Evolutionary conservation across 257 asterid species (phyloP).

Genomic region (Penstemon barbatus): DNA sequence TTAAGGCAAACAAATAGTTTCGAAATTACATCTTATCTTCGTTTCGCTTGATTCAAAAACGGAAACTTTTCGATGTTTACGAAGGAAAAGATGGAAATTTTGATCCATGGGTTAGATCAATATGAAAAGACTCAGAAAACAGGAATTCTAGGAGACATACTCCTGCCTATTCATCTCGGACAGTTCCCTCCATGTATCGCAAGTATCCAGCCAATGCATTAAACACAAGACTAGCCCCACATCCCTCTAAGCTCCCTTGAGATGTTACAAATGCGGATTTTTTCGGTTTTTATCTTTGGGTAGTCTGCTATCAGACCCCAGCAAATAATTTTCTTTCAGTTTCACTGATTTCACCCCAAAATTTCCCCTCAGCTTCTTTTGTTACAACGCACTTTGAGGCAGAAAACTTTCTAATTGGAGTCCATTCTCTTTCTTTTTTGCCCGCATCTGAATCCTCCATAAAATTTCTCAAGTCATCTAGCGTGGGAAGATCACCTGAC

Average conservation of each 20-base stretch:
- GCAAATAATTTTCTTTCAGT: slow-evolving; percentile 30
- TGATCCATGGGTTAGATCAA: not conserved
- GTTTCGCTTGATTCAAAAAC: no score
- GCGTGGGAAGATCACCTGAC: slow-evolving; percentile 64
- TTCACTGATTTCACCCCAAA: slow-evolving; percentile 29
- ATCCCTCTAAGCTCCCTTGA: slow-evolving; percentile 68
- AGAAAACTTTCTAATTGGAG: slow-evolving; percentile 36
- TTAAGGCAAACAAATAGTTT: no score
- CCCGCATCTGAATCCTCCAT: slow-evolving; percentile 36
- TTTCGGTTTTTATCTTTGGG: slow-evolving; percentile 49
- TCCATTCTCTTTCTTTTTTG: slow-evolving; percentile 46
- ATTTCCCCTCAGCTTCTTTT: slow-evolving; percentile 37
- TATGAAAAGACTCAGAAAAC: slow-evolving; percentile 18
- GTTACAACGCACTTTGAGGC: slow-evolving; percentile 42
- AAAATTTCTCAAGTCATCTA: slow-evolving; percentile 55
- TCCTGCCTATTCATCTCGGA: slow-evolving; percentile 78
- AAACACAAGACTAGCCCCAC: slow-evolving; percentile 69
- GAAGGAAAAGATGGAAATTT: no score
- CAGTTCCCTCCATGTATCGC: slow-evolving; percentile 88
- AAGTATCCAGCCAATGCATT: slow-evolving; percentile 86
- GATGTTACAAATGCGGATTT: slow-evolving; percentile 72
- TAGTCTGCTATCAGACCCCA: slow-evolving; percentile 28
- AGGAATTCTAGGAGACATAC: slow-evolving; percentile 51
- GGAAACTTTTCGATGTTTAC: no score
- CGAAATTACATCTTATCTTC: no score